These are phyloP conservation scores for Plasmodium reichenowi DNA, from an alignment of 169 alveolate genomes.

Conservation along the genomic window DNA sequence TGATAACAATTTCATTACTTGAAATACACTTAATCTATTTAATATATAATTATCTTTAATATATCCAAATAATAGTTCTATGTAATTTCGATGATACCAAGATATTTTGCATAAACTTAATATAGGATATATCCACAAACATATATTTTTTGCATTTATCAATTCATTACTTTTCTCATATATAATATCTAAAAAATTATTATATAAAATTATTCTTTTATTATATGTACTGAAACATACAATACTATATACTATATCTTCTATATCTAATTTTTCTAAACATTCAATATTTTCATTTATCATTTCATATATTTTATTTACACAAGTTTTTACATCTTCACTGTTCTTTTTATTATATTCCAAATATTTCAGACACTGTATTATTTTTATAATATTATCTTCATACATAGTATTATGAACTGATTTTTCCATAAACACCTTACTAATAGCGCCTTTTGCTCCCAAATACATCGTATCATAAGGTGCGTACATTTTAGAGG, in stretches of 20 bases:
- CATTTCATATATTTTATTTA: constrained; percentile 29
- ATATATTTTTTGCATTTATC: constrained; percentile 58
- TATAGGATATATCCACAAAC: constrained; percentile 44
- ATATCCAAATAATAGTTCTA: constrained; percentile 3
- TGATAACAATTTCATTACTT: constrained; percentile 26
- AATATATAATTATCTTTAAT: constrained; percentile 43
- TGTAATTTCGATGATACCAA: constrained; percentile 53
- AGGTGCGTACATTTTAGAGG: background rate
- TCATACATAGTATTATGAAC: too few relatives aligned
- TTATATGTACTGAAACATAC: constrained; percentile 51
- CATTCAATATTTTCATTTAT: constrained; percentile 12
- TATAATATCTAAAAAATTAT: constrained; percentile 40
- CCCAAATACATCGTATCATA: background rate
- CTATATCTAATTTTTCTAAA: constrained; percentile 12
- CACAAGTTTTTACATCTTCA: constrained; percentile 36
- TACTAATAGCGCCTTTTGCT: too few relatives aligned
- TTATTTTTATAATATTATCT: background rate
- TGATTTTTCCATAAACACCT: too few relatives aligned
- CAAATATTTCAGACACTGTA: constrained; percentile 21
- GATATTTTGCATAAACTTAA: constrained; percentile 47
- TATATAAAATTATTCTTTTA: constrained; percentile 46
- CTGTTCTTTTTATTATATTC: constrained; percentile 20
- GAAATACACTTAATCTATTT: constrained; percentile 37
- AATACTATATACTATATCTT: constrained; percentile 41
- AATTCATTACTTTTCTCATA: constrained; percentile 32